A percentile compares a stretch with the other conserved stretches of the same genome.
phyloP scores from a whole-genome alignment of 140 eudicot genomes.

The Bidens hawaiensis region DNA sequence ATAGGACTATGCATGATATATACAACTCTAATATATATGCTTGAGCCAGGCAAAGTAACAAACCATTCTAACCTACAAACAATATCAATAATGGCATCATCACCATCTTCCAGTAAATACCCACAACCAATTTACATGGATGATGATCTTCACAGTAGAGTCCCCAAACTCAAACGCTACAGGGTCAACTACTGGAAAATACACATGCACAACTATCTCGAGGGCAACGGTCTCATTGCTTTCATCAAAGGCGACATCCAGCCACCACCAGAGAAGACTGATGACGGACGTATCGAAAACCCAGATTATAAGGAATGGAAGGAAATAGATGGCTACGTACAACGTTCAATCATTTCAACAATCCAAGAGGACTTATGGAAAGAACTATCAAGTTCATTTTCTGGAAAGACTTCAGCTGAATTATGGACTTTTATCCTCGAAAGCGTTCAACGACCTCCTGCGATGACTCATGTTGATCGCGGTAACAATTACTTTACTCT shows the following conservation, averaged over 20 bases:
- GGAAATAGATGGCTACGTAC: background rate
- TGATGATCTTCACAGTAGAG: background rate
- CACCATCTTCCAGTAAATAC: background rate
- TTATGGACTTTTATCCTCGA: background rate
- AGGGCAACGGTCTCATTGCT: constrained; percentile 4
- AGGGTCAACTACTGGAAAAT: background rate
- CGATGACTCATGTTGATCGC: constrained; percentile 5
- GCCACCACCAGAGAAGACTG: constrained; percentile 1
- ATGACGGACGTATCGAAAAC: background rate
- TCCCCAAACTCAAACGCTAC: constrained; percentile 3
- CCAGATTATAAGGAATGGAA: background rate
- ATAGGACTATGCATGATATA: too few relatives aligned
- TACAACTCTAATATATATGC: too few relatives aligned
- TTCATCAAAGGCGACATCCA: constrained; percentile 9
- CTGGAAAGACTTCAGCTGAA: constrained; percentile 2
- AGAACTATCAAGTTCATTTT: background rate
- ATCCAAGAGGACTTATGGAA: background rate
- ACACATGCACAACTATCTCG: background rate
- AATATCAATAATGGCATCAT: background rate
- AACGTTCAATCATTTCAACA: background rate
- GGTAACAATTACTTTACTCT: background rate
- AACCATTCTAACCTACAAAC: background rate
- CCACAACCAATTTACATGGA: constrained; percentile 13
- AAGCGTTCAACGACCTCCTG: background rate
- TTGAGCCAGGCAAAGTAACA: too few relatives aligned